Base-by-base conservation (phyloP, 805 yeast genomes). In the Scheffersomyces ergatensis region DNA sequence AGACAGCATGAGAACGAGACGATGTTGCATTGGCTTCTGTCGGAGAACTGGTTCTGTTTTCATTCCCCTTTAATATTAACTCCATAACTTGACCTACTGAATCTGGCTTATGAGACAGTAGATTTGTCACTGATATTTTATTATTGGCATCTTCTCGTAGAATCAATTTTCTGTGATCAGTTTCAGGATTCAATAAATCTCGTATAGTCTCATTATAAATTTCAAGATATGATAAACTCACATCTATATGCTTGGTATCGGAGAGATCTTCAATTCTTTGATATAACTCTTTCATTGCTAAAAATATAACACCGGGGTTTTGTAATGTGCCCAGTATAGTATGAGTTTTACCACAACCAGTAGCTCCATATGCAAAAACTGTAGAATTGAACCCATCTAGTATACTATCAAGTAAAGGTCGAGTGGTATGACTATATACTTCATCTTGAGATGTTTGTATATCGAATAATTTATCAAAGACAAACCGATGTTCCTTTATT, bases 261-360 rank as follows among this genome's bases (percentile, higher is more conserved):
- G 67, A 55, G 35, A 78, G 51, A 2, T 64, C 67, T 12, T 80
- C 84, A 23, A 89, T 85, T 40, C 71, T 69, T 15, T 65, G 65
- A 57, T 83, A 89, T 25, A 92, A 65, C 43, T 87, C 95, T 46
- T 78, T 70, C 83, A 88, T 81, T 0, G 96, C 83, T 32, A 83
- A 63, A 51, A 82, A 86, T 0, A 89, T 84, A 12, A 90, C 77
- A 0, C 96, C 97, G 0, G 96, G 96, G 19, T 75, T 64, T 2
- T 76, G 76, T 0, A 80, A 73, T 0, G 82, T 76, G 0, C 97
- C 97, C 57, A 84, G 77, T 24, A 90, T 85, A 0, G 98, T 90
- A 58, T 85, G 89, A 0, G 97, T 90, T 57, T 90, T 90, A n/a
- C 98, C 98, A 61, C 97, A 90, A 0, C 98, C 98, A 0, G 98